Percentiles rank a stretch among this genome's conserved stretches.
phyloP scores from a whole-genome alignment of 2,329 filamentous ascomycete genomes.

The Coniochaeta ligniaria region DNA sequence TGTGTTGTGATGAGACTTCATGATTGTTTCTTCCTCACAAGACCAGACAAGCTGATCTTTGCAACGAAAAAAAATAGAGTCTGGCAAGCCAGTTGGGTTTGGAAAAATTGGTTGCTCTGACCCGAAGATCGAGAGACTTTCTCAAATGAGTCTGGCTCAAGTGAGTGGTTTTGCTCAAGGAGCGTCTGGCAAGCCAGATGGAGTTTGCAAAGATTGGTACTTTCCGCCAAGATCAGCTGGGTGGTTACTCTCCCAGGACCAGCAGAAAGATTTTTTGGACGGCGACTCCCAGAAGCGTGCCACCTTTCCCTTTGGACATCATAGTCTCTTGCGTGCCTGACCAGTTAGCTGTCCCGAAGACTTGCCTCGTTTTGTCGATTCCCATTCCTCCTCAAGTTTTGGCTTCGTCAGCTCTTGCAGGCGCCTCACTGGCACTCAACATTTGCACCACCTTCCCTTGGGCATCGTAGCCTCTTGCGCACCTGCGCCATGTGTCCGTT shows the following conservation, averaged over 20 bases:
- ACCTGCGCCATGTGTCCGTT: background rate
- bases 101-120: background rate
- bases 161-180: background rate
- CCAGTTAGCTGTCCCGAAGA: background rate
- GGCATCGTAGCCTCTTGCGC: background rate
- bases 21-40: background rate
- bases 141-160: background rate
- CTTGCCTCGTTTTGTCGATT: background rate
- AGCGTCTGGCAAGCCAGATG: background rate
- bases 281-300: background rate
- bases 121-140: background rate
- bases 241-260: background rate
- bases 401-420: background rate
- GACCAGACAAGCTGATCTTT: background rate
- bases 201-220: background rate
- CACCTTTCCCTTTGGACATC: background rate
- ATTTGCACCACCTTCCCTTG: background rate
- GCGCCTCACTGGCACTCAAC: background rate
- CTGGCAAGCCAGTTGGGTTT: background rate
- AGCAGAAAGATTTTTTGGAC: background rate
- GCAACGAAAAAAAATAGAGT: background rate
- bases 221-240: background rate
- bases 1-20: background rate
- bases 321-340: background rate
- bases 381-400: background rate